phyloP scores from a whole-genome alignment of 2,329 filamentous ascomycete species.

The Colletotrichum sansevieriae region DNA sequence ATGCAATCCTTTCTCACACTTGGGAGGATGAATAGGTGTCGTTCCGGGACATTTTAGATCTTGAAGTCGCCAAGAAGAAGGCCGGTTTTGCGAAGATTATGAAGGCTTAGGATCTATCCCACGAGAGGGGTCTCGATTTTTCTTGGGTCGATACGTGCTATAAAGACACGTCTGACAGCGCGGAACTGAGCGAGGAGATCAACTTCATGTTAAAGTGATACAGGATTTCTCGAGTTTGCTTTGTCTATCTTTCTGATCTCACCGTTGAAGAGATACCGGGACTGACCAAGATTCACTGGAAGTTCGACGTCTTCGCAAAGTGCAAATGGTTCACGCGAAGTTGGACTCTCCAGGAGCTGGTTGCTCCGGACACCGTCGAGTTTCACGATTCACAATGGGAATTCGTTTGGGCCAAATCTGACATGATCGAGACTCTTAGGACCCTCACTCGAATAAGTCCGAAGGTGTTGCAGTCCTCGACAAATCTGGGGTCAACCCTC shows the following conservation, averaged over 20 bases:
- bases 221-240: constrained; percentile 35
- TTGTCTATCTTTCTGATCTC: constrained; percentile 36
- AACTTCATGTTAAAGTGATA: constrained; percentile 45
- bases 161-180: constrained; percentile 45
- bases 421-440: background rate
- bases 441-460: background rate
- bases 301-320: background rate
- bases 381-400: background rate
- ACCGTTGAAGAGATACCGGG: background rate
- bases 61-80: background rate
- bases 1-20: constrained; percentile 47
- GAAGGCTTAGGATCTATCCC: constrained; percentile 23
- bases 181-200: constrained; percentile 43
- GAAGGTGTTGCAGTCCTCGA: background rate
- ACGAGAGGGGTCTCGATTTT: constrained; percentile 13
- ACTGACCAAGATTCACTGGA: no score
- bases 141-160: constrained; percentile 46
- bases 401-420: background rate
- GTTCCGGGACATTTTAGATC: constrained; percentile 37
- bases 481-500: background rate
- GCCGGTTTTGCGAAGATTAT: constrained; percentile 35
- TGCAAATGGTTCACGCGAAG: constrained; percentile 11
- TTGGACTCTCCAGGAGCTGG: background rate
- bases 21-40: constrained; percentile 45
- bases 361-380: background rate